Base-by-base conservation (phyloP, 2,329 filamentous ascomycete species). In the Xylariaceae sp. region DNA sequence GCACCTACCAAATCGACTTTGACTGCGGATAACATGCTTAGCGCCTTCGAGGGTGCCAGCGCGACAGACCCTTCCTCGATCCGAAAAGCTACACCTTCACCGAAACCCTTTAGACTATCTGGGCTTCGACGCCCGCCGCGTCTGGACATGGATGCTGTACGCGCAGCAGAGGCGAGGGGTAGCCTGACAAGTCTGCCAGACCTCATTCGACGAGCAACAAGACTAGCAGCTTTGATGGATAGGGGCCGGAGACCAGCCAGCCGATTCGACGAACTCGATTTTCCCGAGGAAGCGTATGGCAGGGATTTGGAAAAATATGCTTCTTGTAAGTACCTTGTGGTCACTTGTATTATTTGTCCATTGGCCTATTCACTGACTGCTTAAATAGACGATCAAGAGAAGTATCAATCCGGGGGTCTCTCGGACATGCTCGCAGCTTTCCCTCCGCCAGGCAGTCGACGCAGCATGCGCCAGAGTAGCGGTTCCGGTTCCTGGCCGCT, bases 101-200 rank as follows among this genome's bases (percentile, higher is more conserved):
- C 58, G 15, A 54, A 60, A 32, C 47, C 63, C 1, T 72, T 63
- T 49, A 74, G 67, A 15, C 51, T 79, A 18, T 81, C 79, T 9
- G 76, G 73, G 11, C 70, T 82, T 42, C 69, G 74, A 50, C 67
- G 77, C 37, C 90, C 91, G 24, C 86, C 88, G 3, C 79, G 78
- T 28, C 69, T 96, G 3, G 82, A 96, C 57, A 84, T 96, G 18
- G 83, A 90, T 57, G 87, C 87, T 3, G 86, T 95, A 3, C 78
- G 81, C 50, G 81, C 85, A 38, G 87, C 87, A 13, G 89, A 96
- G 63, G 79, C 85, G 1, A 80, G 93, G 56, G 90, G 89, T 3
- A 96, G 90, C 60, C 72, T 95, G 49, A 97, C 93, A 2, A 96
- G 90, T 64, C 69, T 98, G 44, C 86, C 90, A 0, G 93, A 97